Evolutionary conservation across 75 land plant genomes (phyloP), one percentile per base, ranked within the genome.

Genomic region (Cupressus sempervirens): DNA sequence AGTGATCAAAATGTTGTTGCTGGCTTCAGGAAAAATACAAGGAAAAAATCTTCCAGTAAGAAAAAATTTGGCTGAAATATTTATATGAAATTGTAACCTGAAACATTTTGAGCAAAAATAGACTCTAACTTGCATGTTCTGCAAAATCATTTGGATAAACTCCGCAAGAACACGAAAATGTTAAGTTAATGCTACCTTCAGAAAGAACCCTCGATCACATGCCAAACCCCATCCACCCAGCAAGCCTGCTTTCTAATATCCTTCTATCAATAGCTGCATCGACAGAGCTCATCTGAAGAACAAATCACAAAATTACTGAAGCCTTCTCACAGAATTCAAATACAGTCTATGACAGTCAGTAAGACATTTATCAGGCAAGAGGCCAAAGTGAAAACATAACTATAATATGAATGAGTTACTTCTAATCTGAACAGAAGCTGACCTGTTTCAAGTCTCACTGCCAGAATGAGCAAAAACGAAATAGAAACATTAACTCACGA

Each of bases 241-340:
- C 98, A 89, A 96, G 95, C 92, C 93, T 94, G 92, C 99, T 90
- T 87, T 98, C 99, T 67, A 89, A 87, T 83, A 98, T 98, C 85
- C 99, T 93, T 86, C 90, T 91, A 84, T 98, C 99, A 38, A 98
- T 96, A 45, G 99, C 99, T 85, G 98, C 99, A 90, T 98, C 98
- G 36, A 98, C 88, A 76, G 99, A 96, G 91, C 91, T 94, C 99
- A 98, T 98, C 99, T 98, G 94, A 62, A 86, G 87, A 40, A 77
- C 26, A 81, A 80, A 82, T 54, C 65, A 86, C 26, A 34, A 68
- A 82, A 54, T 30, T 67, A n/a, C 15, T 40, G 81, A 85, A 36
- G 30, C 36, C 82, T 16, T 48, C 23, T 35, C 23, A 30, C 12
- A 56, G 35, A 16, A 23, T 62, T 11, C 13, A n/a, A 26, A 43